phyloP scores from a whole-genome alignment of 148 eudicot species.

The Amaranthus cruentus region DNA sequence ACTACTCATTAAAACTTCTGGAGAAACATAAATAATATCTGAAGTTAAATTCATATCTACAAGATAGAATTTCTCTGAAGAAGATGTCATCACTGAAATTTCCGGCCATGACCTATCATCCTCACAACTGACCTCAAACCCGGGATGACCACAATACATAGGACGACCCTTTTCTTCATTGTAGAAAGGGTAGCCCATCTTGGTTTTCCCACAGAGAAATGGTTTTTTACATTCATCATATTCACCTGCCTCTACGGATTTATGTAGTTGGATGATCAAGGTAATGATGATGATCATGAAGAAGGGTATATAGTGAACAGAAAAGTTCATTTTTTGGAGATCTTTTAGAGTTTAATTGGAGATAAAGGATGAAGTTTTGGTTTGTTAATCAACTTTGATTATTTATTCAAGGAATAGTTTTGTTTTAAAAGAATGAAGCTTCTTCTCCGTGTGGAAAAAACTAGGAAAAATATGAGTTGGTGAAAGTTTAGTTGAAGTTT shows the following conservation, averaged over 20 bases:
- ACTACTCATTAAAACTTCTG: neutral
- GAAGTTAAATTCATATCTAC: constrained; percentile 13
- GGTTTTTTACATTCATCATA: constrained; percentile 33
- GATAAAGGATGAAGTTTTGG: neutral
- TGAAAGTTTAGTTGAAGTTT: neutral
- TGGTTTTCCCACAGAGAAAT: constrained; percentile 31
- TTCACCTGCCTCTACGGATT: constrained; percentile 3
- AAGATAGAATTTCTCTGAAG: constrained; percentile 28
- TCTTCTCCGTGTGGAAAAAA: too few species aligned
- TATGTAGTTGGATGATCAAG: constrained; percentile 5
- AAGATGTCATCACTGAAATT: constrained; percentile 6
- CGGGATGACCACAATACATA: constrained; percentile 46
- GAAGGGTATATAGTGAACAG: neutral
- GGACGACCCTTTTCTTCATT: constrained; percentile 29
- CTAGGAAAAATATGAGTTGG: neutral
- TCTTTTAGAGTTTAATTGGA: too few species aligned
- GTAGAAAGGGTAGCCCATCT: constrained; percentile 62
- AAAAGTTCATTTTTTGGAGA: constrained; percentile 17
- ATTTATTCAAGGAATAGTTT: neutral
- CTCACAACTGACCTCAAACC: constrained; percentile 41
- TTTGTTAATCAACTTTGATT: neutral
- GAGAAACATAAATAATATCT: constrained; percentile 9
- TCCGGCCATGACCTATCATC: constrained; percentile 3
- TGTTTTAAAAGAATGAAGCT: too few species aligned
- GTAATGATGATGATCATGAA: neutral